Conservation (phyloP, 192 early-diverging fungal genomes). For the Podila verticillata region DNA sequence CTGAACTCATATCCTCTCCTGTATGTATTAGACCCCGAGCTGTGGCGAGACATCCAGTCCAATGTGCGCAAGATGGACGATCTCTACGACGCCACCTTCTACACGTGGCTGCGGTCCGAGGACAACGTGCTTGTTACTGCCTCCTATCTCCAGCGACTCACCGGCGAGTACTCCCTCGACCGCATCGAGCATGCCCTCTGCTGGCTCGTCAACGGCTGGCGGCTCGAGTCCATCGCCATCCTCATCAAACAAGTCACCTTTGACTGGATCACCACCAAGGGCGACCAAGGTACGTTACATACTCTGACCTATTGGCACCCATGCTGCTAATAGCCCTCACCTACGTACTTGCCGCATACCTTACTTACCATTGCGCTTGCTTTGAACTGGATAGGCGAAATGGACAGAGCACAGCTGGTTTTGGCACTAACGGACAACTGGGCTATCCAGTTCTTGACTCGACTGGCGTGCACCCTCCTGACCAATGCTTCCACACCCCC, state of each 20-base stretch:
- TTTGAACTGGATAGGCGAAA: conserved; percentile 49
- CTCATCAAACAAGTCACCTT: conserved; percentile 76
- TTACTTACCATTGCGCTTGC: neutral
- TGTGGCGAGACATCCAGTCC: conserved; percentile 76
- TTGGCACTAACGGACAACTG: conserved; percentile 61
- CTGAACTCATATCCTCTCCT: neutral
- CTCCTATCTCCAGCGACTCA: conserved; percentile 76
- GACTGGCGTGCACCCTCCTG: conserved; percentile 58
- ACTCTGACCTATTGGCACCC: too few species aligned
- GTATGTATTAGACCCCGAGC: conserved; percentile 30
- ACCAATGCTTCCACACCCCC: conserved; percentile 47
- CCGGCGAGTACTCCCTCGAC: conserved; percentile 77
- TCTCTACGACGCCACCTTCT: conserved; percentile 80
- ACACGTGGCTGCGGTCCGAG: conserved; percentile 78
- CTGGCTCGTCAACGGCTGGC: conserved; percentile 80
- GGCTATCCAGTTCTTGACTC: conserved; percentile 63
- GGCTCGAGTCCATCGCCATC: conserved; percentile 73
- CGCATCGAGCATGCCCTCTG: conserved; percentile 80
- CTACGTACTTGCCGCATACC: too few species aligned
- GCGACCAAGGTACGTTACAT: conserved; percentile 59
- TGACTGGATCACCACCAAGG: conserved; percentile 67
- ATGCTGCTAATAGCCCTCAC: too few species aligned
- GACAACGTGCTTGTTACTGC: conserved; percentile 78
- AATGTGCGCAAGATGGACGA: conserved; percentile 81
- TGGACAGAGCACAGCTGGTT: conserved; percentile 56